Evolutionary conservation across 768 basidiomycete genomes (phyloP).

Genomic region (Pleurotus platypus): DNA sequence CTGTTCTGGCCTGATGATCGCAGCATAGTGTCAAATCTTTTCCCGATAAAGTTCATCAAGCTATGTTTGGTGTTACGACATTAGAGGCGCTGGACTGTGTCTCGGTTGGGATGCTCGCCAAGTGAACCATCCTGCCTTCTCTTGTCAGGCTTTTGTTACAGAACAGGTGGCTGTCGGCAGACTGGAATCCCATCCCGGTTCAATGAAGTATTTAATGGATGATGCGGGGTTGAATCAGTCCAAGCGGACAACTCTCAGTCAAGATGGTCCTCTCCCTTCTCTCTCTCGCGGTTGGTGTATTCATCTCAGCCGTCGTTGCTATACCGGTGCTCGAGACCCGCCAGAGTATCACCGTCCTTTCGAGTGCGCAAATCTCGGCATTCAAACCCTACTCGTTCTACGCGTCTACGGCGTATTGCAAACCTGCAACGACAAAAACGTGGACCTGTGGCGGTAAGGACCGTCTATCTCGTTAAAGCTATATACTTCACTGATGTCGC

Average conservation of each 20-base stretch:
- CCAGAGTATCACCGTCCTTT: constrained; percentile 35
- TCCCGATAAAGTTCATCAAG: too few species aligned
- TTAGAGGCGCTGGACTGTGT: too few species aligned
- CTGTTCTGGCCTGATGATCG: too few species aligned
- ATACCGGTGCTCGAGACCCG: constrained; percentile 24
- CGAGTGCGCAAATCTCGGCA: constrained; percentile 32
- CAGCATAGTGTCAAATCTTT: too few species aligned
- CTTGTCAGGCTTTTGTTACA: neutral
- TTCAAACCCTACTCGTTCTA: constrained; percentile 47
- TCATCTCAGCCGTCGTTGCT: constrained; percentile 13
- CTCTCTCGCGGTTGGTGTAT: neutral
- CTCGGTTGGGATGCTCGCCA: neutral
- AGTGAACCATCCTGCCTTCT: neutral
- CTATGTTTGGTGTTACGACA: too few species aligned
- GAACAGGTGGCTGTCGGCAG: neutral
- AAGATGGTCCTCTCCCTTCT: neutral
- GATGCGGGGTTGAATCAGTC: neutral
- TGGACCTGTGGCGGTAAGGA: constrained; percentile 12
- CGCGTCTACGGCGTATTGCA: constrained; percentile 51
- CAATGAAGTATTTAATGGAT: neutral
- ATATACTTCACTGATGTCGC: neutral
- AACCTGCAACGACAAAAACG: constrained; percentile 3
- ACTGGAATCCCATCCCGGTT: neutral
- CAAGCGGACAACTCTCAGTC: neutral
- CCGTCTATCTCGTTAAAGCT: too few species aligned